Evolutionary conservation across 805 yeast genomes (phyloP), one percentile per base, ranked within the genome.

Genomic region (Metschnikowia hibisci): DNA sequence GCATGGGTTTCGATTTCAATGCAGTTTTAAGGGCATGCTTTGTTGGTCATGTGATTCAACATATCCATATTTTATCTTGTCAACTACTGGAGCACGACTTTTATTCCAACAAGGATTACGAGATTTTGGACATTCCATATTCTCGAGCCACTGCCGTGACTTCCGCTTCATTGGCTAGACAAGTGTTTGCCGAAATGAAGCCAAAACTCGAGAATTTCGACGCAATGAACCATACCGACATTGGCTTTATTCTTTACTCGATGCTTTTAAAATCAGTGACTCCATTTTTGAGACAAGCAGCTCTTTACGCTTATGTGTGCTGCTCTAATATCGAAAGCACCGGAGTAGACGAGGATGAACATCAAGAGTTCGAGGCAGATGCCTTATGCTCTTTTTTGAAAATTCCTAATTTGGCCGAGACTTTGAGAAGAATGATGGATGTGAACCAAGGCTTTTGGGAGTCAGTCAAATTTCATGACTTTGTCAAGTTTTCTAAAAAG

Each of bases 231-330:
- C 55, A 60, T 31, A 47, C 53, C 1, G 53, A 46, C 9, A 64
- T 71, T 44, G 69, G 78, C 0, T 42, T 57, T 25, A 65, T 76
- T 1, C 47, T 82, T 3, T 79, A 71, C 52, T 67, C 82, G 0
- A 69, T 84, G 77, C 35, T 82, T 15, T 57, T 74, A n/a, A 80
- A 77, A 52, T 61, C 81, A 1, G 58, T 74, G 7, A 76, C 84
- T 0, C 87, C 89, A 15, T 86, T 82, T 50, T 65, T 86, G 42
- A 69, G 95, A 49, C 75, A 78, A 51, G 67, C 79, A 12, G 74
- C 83, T 6, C 75, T 86, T 6, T 79, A 76, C 52, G 68, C 80
- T 0, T 71, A 62, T 55, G 76, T 79, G 20, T 61, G 67, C 31
- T 78, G 81, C 59, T 81, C 84, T 1, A 68, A 73, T 32, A 56